Percentiles rank a stretch among this genome's conserved stretches.
Evolutionary conservation across 208 protist genomes (phyloP).

Genomic region (Leishmania major): DNA sequence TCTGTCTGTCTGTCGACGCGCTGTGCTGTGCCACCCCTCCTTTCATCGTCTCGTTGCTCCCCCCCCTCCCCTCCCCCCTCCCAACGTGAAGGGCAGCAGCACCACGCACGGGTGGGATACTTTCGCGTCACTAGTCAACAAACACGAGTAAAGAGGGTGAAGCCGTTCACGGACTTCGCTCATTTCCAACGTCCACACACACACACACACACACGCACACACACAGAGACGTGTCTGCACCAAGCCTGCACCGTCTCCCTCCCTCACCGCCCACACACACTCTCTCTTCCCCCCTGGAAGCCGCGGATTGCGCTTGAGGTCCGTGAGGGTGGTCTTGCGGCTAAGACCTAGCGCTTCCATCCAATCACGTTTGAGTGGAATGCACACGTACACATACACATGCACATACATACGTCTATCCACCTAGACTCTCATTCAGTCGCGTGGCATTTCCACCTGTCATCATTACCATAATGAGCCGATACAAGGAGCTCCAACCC

Average conservation of each 20-base stretch:
- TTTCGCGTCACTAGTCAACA: neutral
- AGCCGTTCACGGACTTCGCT: neutral
- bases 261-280: neutral
- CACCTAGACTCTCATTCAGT: neutral
- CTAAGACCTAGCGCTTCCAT: neutral
- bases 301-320: neutral
- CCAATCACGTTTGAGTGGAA: neutral
- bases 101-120: neutral
- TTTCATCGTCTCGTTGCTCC: neutral
- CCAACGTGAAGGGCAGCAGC: neutral
- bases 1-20: neutral
- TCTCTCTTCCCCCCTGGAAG: neutral
- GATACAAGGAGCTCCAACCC: constrained; percentile 46
- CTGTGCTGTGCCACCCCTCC: neutral
- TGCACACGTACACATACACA: neutral
- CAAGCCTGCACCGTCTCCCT: neutral
- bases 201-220: neutral
- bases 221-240: neutral
- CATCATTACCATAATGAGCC: constrained; percentile 35
- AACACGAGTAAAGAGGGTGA: neutral
- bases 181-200: neutral
- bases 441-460: neutral
- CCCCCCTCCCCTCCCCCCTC: neutral
- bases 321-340: neutral
- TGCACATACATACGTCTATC: neutral